Percentiles rank a stretch among this genome's conserved stretches.
These are phyloP conservation scores for Silene latifolia DNA, from an alignment of 148 eudicot genomes.

Conservation along the genomic window DNA sequence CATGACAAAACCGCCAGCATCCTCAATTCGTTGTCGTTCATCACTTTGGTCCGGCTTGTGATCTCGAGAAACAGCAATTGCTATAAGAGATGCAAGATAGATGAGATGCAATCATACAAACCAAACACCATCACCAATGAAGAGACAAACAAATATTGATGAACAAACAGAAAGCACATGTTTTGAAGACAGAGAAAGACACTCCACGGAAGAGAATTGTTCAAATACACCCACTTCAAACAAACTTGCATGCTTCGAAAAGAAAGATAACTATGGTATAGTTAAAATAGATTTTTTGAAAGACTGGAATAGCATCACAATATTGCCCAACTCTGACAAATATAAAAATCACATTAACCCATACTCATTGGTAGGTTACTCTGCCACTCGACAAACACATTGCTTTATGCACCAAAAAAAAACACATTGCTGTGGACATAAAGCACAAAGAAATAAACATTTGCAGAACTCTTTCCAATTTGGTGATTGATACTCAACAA, in stretches of 20 bases:
- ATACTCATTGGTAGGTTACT: not conserved
- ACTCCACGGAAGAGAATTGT: not conserved
- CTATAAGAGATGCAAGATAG: constrained; percentile 31
- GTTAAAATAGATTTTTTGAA: not conserved
- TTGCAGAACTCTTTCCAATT: not conserved
- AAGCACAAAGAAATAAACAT: not conserved
- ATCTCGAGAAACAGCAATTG: constrained; percentile 95
- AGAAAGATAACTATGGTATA: not conserved
- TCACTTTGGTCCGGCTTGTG: constrained; percentile 99
- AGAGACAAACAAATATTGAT: not conserved
- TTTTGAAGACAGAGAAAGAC: not conserved
- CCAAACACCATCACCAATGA: not conserved
- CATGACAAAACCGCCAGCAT: constrained; percentile 99
- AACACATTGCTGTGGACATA: not conserved
- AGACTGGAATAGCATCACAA: not conserved
- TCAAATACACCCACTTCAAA: constrained; percentile 1
- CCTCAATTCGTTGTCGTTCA: constrained; percentile 91
- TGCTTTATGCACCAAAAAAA: too few relatives aligned
- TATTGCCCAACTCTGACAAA: too few relatives aligned
- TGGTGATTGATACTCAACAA: not conserved
- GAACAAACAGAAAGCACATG: not conserved
- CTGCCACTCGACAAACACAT: too few relatives aligned
- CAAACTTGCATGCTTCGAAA: not conserved
- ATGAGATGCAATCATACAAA: not conserved
- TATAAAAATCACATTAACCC: not conserved